Base-by-base conservation (phyloP, 176 grass and related monocot genomes). In the Aechmea fasciata region DNA sequence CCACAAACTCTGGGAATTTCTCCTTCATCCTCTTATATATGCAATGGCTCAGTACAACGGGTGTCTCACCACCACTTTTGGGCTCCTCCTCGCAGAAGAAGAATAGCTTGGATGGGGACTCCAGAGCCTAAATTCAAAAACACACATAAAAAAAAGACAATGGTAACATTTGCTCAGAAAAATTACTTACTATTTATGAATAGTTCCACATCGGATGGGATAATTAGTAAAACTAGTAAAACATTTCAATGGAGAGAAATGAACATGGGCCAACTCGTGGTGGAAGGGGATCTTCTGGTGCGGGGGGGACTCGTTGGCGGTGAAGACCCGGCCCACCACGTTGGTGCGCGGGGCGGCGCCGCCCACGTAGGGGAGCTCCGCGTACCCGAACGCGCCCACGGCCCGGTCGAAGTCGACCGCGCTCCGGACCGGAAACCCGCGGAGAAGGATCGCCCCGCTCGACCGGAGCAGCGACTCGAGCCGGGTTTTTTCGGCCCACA, bases 231-330 rank as follows among this genome's bases (percentile, higher is more conserved):
- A 24, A 24, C 1, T 24, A 24, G 24, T 24, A 24, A 24, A 24
- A 24, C 24, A 1, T 24, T 24, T 1, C 24, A 24, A 24, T 1
- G 24, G 24, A 24, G 24, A 24, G n/a, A 0, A 24, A 24, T 24
- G 70, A 55, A 96, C 92, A 88, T 97, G 93, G 12, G 93, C 93
- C 93, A 97, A 92, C 71, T 97, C 93, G 15, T 97, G 93, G 69
- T 97, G n/a, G n/a, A n/a, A n/a, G n/a, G n/a, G n/a, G n/a, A n/a
- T n/a, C n/a, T n/a, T n/a, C n/a, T n/a, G n/a, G n/a, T n/a, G n/a
- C n/a, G n/a, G n/a, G n/a, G n/a, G n/a, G n/a, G n/a, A n/a, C n/a
- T n/a, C n/a, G n/a, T n/a, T n/a, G n/a, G n/a, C n/a, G n/a, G n/a
- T n/a, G n/a, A n/a, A n/a, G n/a, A n/a, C n/a, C n/a, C n/a, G 93